phyloP scores from a whole-genome alignment of 768 basidiomycete species.

The Leucocoprinus leucothites region DNA sequence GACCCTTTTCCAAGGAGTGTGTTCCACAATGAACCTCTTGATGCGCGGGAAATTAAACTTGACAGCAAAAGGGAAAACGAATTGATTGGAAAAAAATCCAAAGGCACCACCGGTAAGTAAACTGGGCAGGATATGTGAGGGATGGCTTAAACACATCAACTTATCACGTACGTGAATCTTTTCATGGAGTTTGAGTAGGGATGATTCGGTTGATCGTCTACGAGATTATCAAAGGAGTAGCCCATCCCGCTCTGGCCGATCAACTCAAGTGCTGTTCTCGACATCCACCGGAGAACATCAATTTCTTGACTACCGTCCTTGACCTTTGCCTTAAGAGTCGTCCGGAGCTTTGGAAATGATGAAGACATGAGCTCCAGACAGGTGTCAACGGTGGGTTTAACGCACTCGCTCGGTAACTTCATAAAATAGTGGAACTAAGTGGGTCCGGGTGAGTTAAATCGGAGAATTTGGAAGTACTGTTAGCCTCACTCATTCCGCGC shows the following conservation, averaged over 20 bases:
- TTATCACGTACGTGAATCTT: slow-evolving; percentile 24
- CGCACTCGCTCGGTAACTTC: slow-evolving; percentile 28
- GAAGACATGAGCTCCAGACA: not conserved
- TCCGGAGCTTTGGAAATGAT: slow-evolving; percentile 20
- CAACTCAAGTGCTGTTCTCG: slow-evolving; percentile 27
- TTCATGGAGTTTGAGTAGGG: slow-evolving; percentile 30
- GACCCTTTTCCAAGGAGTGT: slow-evolving; percentile 27
- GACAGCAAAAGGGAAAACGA: slow-evolving; percentile 4
- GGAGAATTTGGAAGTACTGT: not conserved
- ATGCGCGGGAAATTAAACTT: slow-evolving; percentile 4
- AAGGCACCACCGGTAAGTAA: slow-evolving; percentile 1
- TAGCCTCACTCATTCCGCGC: slow-evolving; percentile 29
- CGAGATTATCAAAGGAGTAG: slow-evolving; percentile 27
- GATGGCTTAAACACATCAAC: not conserved
- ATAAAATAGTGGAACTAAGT: slow-evolving; percentile 35
- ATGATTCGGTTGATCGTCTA: slow-evolving; percentile 24
- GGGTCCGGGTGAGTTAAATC: not conserved
- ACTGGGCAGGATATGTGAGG: not conserved
- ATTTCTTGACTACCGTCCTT: slow-evolving; percentile 20
- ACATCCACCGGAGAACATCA: slow-evolving; percentile 22
- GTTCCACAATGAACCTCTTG: slow-evolving; percentile 28
- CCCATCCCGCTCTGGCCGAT: slow-evolving; percentile 29
- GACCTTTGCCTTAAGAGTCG: slow-evolving; percentile 22
- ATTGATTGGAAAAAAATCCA: slow-evolving; percentile 6
- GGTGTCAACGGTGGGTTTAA: not conserved